phyloP scores from a whole-genome alignment of 139 green algal genomes.

The Chlamydomonas urium region DNA sequence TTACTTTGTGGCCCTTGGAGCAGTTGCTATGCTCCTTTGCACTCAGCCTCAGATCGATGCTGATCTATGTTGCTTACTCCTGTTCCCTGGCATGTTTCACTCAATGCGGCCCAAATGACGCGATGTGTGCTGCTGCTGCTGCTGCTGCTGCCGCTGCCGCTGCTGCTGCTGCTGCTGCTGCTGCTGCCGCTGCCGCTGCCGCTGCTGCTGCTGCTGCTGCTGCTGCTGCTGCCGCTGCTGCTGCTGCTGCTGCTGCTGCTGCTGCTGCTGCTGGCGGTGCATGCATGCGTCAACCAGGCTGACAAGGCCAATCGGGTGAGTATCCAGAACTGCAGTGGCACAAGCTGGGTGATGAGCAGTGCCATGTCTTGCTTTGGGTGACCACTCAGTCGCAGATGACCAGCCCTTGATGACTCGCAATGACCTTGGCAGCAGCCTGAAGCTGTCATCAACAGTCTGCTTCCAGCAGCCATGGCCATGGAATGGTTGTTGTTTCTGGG shows the following conservation, averaged over 20 bases:
- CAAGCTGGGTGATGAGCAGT: background rate
- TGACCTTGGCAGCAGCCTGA: too few relatives aligned
- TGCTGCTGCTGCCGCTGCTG: slow-evolving; percentile 2
- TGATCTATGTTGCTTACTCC: background rate
- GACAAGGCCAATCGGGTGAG: too few relatives aligned
- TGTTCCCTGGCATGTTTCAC: background rate
- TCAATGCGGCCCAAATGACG: background rate
- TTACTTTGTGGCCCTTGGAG: too few relatives aligned
- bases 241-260: slow-evolving; percentile 23
- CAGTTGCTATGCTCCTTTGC: too few relatives aligned
- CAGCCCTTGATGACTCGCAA: too few relatives aligned
- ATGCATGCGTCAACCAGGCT: background rate
- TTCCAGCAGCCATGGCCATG: too few relatives aligned
- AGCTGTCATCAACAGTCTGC: too few relatives aligned
- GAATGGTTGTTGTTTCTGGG: too few relatives aligned
- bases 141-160: background rate
- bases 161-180: background rate
- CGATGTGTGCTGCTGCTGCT: background rate
- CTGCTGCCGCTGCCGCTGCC: background rate
- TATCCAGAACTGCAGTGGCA: background rate
- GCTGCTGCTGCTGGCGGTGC: background rate
- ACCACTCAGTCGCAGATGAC: too few relatives aligned
- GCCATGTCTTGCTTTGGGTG: background rate
- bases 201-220: slow-evolving; percentile 1
- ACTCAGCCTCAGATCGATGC: too few relatives aligned